Conservation (phyloP, 192 early-diverging fungal genomes). For the Umbelopsis sp. region DNA sequence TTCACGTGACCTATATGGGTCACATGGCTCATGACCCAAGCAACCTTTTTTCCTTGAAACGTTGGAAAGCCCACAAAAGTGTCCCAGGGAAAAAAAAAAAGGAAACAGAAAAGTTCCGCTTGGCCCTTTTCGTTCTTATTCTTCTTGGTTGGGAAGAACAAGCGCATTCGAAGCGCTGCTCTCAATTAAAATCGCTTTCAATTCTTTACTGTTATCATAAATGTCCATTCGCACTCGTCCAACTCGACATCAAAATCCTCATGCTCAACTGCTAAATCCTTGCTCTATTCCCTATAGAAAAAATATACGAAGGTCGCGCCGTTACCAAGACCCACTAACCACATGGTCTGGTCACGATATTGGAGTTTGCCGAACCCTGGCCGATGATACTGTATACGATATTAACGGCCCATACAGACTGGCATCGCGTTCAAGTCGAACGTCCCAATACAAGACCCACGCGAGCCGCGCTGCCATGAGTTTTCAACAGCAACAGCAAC, state of each 20-base stretch:
- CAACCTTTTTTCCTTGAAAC: not conserved
- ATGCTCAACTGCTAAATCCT: not conserved
- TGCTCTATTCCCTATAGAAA: not conserved
- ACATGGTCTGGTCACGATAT: not conserved
- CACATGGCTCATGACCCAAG: not conserved
- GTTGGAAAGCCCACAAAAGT: no score
- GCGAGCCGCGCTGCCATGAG: not conserved
- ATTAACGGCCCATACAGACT: not conserved
- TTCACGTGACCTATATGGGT: slow-evolving; percentile 5
- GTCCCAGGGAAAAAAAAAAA: not conserved
- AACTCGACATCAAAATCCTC: not conserved
- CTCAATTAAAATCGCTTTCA: not conserved
- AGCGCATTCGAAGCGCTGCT: not conserved
- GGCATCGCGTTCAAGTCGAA: not conserved
- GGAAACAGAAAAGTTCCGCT: slow-evolving; percentile 3
- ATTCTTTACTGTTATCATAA: not conserved
- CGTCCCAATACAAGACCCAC: not conserved
- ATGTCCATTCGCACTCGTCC: slow-evolving; percentile 11
- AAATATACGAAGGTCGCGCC: slow-evolving; percentile 2
- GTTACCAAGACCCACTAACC: not conserved
- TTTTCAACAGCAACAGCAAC: not conserved
- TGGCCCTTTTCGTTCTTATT: slow-evolving; percentile 3
- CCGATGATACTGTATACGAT: not conserved
- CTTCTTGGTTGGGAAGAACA: not conserved
- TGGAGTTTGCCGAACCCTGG: not conserved